Evolutionary conservation across 371 early-diverging fungal genomes (phyloP).

Genomic region (Blastocladiella emersonii): DNA sequence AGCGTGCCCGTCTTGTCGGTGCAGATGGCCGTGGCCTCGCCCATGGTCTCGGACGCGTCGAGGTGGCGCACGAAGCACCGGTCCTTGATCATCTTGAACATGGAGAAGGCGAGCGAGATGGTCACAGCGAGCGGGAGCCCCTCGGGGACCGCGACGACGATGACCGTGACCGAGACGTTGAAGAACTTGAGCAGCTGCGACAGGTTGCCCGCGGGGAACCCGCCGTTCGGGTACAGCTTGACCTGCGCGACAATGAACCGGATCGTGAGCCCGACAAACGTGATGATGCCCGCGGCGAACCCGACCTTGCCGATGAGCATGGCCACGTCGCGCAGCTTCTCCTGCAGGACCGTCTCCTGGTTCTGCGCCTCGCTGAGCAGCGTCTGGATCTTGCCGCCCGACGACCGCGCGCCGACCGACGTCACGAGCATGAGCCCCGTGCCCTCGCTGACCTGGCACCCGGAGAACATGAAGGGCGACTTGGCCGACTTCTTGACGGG

Average conservation of each 20-base stretch:
- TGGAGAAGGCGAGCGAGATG: constrained; percentile 15
- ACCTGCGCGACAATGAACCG: constrained; percentile 4
- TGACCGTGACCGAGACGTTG: constrained; percentile 8
- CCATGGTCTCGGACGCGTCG: constrained; percentile 19
- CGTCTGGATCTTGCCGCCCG: constrained; percentile 10
- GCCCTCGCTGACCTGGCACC: constrained; percentile 24
- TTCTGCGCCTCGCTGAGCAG: constrained; percentile 7
- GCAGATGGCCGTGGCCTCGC: constrained; percentile 16
- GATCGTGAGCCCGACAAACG: constrained; percentile 4
- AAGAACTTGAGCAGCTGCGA: constrained; percentile 7
- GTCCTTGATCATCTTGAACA: constrained; percentile 20
- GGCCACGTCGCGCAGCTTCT: constrained; percentile 7
- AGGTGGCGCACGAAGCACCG: constrained; percentile 17
- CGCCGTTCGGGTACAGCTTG: background rate
- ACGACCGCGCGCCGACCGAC: constrained; percentile 9
- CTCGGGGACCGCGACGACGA: constrained; percentile 19
- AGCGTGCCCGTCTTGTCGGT: constrained; percentile 22
- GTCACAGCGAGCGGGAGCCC: constrained; percentile 21
- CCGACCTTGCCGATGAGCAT: constrained; percentile 9
- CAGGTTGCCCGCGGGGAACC: background rate
- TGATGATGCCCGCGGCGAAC: constrained; percentile 8
- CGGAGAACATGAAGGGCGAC: constrained; percentile 22
- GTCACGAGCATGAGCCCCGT: constrained; percentile 23
- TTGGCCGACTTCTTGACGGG: constrained; percentile 12
- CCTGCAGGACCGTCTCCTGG: constrained; percentile 9